These are phyloP conservation scores for Penicilliopsis zonata DNA, from an alignment of 495 filamentous ascomycete genomes.

Conservation along the genomic window DNA sequence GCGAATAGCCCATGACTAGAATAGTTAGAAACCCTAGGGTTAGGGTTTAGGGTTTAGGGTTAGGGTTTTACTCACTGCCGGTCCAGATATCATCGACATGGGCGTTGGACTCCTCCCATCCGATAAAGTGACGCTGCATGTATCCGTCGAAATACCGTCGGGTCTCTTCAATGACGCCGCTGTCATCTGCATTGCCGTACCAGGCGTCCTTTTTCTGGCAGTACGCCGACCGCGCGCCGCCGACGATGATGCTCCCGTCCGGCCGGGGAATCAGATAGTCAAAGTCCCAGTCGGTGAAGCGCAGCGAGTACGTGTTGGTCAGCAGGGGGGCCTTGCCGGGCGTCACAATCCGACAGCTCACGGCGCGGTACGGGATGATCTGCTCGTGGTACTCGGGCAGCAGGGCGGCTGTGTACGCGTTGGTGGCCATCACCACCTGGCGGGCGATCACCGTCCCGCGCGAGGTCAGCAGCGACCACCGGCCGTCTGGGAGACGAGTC, in stretches of 20 bases:
- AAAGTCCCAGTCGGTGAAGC: slow-evolving; percentile 11
- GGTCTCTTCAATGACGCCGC: slow-evolving; percentile 45
- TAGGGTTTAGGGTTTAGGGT: too few relatives aligned
- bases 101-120: slow-evolving; percentile 34
- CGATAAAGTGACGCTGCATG: slow-evolving; percentile 31
- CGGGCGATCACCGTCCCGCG: slow-evolving; percentile 40
- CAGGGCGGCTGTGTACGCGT: slow-evolving; percentile 55
- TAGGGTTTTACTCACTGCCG: too few relatives aligned
- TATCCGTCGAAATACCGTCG: slow-evolving; percentile 42
- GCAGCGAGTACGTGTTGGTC: slow-evolving; percentile 21
- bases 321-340: slow-evolving; percentile 36
- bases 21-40: too few relatives aligned
- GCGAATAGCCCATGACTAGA: slow-evolving; percentile 34
- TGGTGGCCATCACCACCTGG: slow-evolving; percentile 56
- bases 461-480: slow-evolving; percentile 38
- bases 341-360: slow-evolving; percentile 57
- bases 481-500: slow-evolving; percentile 10
- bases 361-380: slow-evolving; percentile 44
- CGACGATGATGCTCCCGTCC: slow-evolving; percentile 63
- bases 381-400: slow-evolving; percentile 41
- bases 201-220: slow-evolving; percentile 44
- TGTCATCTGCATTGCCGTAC: slow-evolving; percentile 40
- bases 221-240: slow-evolving; percentile 35
- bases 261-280: slow-evolving; percentile 54
- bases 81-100: slow-evolving; percentile 35